Evolutionary conservation across 1,284 basidiomycete genomes (phyloP).

Genomic region (Tausonia pullulans): DNA sequence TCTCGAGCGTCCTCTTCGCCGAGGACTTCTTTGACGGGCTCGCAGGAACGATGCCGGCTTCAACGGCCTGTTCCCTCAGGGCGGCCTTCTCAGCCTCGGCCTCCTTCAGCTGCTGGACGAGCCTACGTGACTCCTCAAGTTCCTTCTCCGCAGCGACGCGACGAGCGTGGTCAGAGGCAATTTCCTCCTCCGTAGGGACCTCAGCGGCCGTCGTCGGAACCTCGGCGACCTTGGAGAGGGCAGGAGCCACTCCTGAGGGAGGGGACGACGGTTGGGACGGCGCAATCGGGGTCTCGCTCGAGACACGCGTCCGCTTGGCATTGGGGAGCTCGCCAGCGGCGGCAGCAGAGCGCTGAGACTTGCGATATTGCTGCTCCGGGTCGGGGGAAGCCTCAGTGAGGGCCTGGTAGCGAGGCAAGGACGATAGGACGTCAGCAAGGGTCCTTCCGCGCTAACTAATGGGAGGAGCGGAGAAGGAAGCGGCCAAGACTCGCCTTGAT

Average conservation of each 20-base stretch:
- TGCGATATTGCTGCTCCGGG: conserved; percentile 60
- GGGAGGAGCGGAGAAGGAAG: conserved; percentile 41
- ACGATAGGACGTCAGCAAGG: not conserved
- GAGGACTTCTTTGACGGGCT: not conserved
- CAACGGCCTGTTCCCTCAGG: not conserved
- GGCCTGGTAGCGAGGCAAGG: conserved; percentile 29
- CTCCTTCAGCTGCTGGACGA: conserved; percentile 30
- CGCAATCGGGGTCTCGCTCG: not conserved
- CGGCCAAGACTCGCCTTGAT: conserved; percentile 26
- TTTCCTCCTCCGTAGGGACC: not conserved
- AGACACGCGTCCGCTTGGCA: conserved; percentile 1
- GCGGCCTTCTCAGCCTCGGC: conserved; percentile 1
- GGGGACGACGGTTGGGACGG: conserved; percentile 24
- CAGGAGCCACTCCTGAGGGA: conserved; percentile 19
- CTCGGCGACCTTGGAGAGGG: not conserved
- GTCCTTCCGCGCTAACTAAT: not conserved
- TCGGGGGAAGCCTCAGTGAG: conserved; percentile 68
- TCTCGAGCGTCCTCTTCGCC: conserved; percentile 13
- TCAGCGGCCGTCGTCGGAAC: not conserved
- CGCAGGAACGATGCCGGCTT: not conserved
- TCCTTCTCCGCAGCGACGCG: conserved; percentile 29
- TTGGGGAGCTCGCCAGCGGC: conserved; percentile 25
- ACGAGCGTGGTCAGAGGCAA: not conserved
- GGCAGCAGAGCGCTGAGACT: conserved; percentile 38
- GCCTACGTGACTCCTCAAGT: conserved; percentile 31